Evolutionary conservation across 345 rosid genomes (phyloP), one percentile per base, ranked within the genome.

Genomic region (Eucalyptus regnans): DNA sequence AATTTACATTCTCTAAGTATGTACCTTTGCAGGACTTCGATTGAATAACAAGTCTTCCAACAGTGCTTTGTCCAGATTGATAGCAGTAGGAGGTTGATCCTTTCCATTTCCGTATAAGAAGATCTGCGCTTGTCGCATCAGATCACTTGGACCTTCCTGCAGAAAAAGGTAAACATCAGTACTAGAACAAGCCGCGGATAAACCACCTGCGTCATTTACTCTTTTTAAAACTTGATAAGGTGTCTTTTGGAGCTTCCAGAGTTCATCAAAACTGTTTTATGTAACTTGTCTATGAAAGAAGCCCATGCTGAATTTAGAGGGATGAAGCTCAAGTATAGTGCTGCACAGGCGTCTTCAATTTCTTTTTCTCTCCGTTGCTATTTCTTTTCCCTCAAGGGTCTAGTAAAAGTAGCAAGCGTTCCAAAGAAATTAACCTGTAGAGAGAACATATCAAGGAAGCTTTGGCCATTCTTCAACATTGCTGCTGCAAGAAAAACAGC

Each of bases 101-200:
- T 89, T 93, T 86, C 95, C 94, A 50, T 94, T 91, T 48, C 87
- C 93, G n/a, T 92, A 93, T 48, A 91, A 14, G 89, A 94, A 94
- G 43, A 90, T 62, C 56, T 90, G 92, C 49, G 92, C 94, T 87
- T 90, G 88, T 88, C 22, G 88, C 93, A 92, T 91, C 86, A 92
- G 71, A 86, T 86, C 90, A 87, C 86, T 86, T 20, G 88, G 91
- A 18, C 83, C 90, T 76, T 87, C 90, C 95, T 93, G 93, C 56
- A 43, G 86, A 86, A n/a, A 52, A 89, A 29, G 5, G 15, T n/a
- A 84, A 33, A 88, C 12, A 23, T 56, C 46, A 62, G 25, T 27
- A 23, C 23, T 71, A 9, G 83, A 41, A 6, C 83, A 76, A 37
- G 48, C 83, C 48, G 2, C 8, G 4, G 46, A 37, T 37, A 76